These are phyloP conservation scores for Ceratocystiopsis sp. DNA, from an alignment of 2,329 filamentous ascomycete genomes.

Conservation along the genomic window DNA sequence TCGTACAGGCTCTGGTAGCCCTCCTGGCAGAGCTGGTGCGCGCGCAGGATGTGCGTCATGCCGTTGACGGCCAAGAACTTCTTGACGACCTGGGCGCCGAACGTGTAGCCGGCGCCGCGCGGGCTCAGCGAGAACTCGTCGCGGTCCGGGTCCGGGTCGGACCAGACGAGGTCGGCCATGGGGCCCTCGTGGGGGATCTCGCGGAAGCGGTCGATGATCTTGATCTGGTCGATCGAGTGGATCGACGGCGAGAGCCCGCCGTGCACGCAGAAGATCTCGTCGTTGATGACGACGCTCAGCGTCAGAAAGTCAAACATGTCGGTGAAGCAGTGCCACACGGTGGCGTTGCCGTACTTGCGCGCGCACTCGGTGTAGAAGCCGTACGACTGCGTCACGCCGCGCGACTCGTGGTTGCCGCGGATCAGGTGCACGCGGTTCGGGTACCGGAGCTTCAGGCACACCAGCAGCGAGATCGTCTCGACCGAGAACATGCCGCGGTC, in stretches of 20 bases:
- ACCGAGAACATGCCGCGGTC: constrained; percentile 97
- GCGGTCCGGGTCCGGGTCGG: constrained; percentile 88
- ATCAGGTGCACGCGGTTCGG: constrained; percentile 91
- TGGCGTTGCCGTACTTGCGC: constrained; percentile 94
- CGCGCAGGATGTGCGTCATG: constrained; percentile 93
- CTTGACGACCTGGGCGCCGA: constrained; percentile 92
- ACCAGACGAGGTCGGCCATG: constrained; percentile 99
- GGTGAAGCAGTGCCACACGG: constrained; percentile 98
- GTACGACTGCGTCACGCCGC: constrained; percentile 95
- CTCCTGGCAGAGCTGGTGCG: constrained; percentile 97
- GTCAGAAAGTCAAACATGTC: constrained; percentile 99
- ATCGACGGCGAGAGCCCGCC: constrained; percentile 79
- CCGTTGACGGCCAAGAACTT: constrained; percentile 95
- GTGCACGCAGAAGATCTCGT: constrained; percentile 98
- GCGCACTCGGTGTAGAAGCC: constrained; percentile 98
- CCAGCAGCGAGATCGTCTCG: constrained; percentile 92
- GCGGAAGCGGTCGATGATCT: constrained; percentile 96
- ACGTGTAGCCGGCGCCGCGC: constrained; percentile 88
- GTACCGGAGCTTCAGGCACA: constrained; percentile 94
- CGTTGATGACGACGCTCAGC: constrained; percentile 90
- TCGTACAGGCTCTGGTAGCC: constrained; percentile 96
- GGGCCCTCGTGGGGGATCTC: constrained; percentile 97
- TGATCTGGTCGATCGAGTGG: constrained; percentile 97
- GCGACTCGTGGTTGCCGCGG: constrained; percentile 92
- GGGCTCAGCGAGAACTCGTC: constrained; percentile 95